A percentile compares a stretch with the other conserved stretches of the same genome.
Evolutionary conservation across 768 basidiomycete species (phyloP).

Genomic region (Trametes villosa): DNA sequence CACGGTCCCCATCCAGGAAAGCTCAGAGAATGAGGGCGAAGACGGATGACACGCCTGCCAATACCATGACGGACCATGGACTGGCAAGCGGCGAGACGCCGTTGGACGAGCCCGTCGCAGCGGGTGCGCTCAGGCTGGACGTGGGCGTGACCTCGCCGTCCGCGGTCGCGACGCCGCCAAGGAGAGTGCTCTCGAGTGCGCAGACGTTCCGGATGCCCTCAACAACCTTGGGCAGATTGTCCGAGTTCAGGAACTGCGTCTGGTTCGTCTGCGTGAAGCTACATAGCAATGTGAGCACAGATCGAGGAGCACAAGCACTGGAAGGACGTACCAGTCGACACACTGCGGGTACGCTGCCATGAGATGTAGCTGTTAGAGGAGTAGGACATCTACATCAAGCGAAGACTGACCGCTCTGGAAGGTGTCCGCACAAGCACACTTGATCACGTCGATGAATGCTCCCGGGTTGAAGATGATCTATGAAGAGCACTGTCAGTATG

Average conservation of each 20-base stretch:
- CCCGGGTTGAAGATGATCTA: conserved; percentile 69
- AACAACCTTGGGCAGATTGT: conserved; percentile 52
- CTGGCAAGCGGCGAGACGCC: conserved; percentile 4
- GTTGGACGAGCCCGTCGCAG: conserved; percentile 29
- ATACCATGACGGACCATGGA: neutral
- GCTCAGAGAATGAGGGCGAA: conserved; percentile 7
- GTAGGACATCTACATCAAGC: neutral
- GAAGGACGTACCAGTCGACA: conserved; percentile 58
- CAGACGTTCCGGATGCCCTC: conserved; percentile 57
- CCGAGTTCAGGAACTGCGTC: conserved; percentile 50
- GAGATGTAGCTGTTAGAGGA: neutral
- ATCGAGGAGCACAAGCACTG: neutral
- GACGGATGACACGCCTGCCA: neutral
- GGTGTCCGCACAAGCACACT: conserved; percentile 61
- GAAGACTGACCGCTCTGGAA: conserved; percentile 39
- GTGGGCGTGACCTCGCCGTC: conserved; percentile 46
- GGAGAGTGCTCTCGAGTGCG: conserved; percentile 51
- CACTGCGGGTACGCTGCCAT: conserved; percentile 57
- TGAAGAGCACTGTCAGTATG: neutral
- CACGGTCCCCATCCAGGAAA: neutral
- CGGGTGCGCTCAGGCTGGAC: conserved; percentile 25
- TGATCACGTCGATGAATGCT: conserved; percentile 63
- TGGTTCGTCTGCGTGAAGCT: conserved; percentile 66
- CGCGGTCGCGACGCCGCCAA: conserved; percentile 53
- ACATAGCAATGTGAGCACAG: neutral